Conservation (phyloP, 306 rosid genomes). For the Vachellia collinsii region DNA sequence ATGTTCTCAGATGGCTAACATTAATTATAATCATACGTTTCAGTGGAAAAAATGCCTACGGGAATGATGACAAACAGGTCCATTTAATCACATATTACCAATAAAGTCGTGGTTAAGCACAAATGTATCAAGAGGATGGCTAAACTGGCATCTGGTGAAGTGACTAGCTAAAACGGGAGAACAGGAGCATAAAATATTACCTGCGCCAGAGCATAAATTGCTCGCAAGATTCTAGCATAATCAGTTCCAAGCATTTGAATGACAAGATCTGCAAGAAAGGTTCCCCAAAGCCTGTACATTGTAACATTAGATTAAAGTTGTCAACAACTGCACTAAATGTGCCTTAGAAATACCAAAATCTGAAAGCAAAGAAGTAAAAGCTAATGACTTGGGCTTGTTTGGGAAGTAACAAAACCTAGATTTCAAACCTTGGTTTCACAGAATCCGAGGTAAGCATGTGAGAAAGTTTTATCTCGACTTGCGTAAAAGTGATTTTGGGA, state of each 20-base stretch:
- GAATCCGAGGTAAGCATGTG: too few relatives aligned
- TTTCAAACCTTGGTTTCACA: too few relatives aligned
- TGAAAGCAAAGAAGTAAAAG: not conserved
- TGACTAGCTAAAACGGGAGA: conserved; percentile 27
- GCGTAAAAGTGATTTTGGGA: too few relatives aligned
- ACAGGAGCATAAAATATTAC: conserved; percentile 43
- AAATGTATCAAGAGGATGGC: conserved; percentile 27
- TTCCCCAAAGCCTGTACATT: conserved; percentile 87
- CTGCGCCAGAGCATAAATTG: conserved; percentile 95
- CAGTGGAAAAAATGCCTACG: not conserved
- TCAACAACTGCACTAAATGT: conserved; percentile 27
- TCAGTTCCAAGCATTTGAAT: conserved; percentile 98
- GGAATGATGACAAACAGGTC: not conserved
- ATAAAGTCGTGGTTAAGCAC: conserved; percentile 29
- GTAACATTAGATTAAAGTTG: conserved; percentile 24
- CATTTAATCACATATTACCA: not conserved
- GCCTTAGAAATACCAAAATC: conserved; percentile 14
- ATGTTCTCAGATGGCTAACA: conserved; percentile 14
- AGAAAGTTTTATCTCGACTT: too few relatives aligned
- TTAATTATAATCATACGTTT: conserved; percentile 19
- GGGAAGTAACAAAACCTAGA: too few relatives aligned
- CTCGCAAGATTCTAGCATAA: conserved; percentile 89
- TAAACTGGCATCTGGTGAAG: conserved; percentile 24
- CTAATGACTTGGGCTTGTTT: not conserved
- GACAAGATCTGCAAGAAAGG: conserved; percentile 88